A percentile compares a stretch with the other conserved stretches of the same genome.
phyloP scores from a whole-genome alignment of 2,329 filamentous ascomycete species.

The Stemphylium lycopersici region DNA sequence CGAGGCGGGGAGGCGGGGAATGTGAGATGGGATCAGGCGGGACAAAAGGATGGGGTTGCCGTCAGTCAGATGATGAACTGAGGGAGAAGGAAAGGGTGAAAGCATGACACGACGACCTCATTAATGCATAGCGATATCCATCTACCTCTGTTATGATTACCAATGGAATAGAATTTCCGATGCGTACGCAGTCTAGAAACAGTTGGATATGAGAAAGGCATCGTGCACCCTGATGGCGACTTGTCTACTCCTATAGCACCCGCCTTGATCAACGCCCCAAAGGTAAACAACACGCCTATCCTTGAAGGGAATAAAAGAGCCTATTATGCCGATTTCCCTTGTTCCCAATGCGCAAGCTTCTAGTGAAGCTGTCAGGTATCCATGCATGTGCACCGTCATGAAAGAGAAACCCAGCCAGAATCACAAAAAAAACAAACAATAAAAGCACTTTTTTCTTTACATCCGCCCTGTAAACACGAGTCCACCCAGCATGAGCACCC shows the following conservation, averaged over 20 bases:
- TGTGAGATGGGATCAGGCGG: conserved; percentile 5
- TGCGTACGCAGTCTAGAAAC: background rate
- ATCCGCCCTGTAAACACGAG: background rate
- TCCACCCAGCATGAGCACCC: background rate
- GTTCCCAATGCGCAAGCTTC: background rate
- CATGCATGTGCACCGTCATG: background rate
- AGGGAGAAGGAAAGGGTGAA: background rate
- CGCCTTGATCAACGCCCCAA: too few species aligned
- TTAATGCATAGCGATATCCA: background rate
- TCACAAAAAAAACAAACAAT: background rate
- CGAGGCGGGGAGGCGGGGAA: conserved; percentile 6
- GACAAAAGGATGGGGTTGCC: conserved; percentile 15
- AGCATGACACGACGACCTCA: background rate
- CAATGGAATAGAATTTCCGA: background rate
- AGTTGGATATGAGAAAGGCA: background rate
- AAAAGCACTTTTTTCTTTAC: conserved; percentile 12
- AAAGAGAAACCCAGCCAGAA: background rate
- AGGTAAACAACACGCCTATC: too few species aligned
- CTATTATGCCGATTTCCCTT: background rate
- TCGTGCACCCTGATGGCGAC: background rate
- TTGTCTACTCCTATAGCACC: too few species aligned
- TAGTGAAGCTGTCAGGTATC: background rate
- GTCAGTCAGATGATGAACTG: conserved; percentile 22
- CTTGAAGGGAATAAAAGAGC: background rate
- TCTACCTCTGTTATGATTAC: background rate